phyloP scores from a whole-genome alignment of 1,139 yeast genomes.

The Candida frijolesensis region DNA sequence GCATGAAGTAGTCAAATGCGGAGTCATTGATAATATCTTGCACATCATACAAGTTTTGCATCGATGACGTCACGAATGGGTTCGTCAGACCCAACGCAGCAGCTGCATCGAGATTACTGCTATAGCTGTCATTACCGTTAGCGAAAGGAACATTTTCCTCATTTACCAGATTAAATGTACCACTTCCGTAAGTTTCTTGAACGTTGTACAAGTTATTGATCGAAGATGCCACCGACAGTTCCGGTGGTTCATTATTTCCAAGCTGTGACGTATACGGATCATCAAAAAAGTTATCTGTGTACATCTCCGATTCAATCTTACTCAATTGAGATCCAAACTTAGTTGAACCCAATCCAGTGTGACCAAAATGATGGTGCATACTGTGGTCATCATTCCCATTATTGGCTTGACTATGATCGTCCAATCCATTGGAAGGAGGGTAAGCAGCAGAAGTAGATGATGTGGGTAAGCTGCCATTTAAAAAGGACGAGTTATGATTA shows the following conservation, averaged over 20 bases:
- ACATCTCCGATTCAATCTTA: slow-evolving; percentile 18
- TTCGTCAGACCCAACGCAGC: slow-evolving; percentile 1
- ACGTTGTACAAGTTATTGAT: slow-evolving; percentile 14
- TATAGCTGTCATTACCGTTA: not conserved
- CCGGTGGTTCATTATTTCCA: slow-evolving; percentile 3
- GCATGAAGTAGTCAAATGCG: not conserved
- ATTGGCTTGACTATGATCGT: slow-evolving; percentile 2
- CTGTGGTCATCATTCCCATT: slow-evolving; percentile 9
- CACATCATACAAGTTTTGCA: not conserved
- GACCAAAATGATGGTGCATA: slow-evolving; percentile 17
- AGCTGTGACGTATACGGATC: slow-evolving; percentile 4
- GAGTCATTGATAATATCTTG: slow-evolving; percentile 3
- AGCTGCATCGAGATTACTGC: not conserved
- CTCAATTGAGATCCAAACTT: slow-evolving; percentile 18
- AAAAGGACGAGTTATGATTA: slow-evolving; percentile 13
- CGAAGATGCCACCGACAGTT: slow-evolving; percentile 13
- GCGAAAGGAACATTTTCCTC: not conserved
- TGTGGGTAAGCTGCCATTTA: slow-evolving; percentile 26
- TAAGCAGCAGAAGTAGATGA: slow-evolving; percentile 31
- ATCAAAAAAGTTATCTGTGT: slow-evolving; percentile 16
- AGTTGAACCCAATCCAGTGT: slow-evolving; percentile 17
- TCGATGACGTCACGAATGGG: not conserved
- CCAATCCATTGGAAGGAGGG: slow-evolving; percentile 28
- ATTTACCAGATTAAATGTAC: slow-evolving; percentile 3
- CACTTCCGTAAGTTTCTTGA: slow-evolving; percentile 1